phyloP scores from a whole-genome alignment of 2,329 filamentous ascomycete species.

The Beauveria rudraprayagi region DNA sequence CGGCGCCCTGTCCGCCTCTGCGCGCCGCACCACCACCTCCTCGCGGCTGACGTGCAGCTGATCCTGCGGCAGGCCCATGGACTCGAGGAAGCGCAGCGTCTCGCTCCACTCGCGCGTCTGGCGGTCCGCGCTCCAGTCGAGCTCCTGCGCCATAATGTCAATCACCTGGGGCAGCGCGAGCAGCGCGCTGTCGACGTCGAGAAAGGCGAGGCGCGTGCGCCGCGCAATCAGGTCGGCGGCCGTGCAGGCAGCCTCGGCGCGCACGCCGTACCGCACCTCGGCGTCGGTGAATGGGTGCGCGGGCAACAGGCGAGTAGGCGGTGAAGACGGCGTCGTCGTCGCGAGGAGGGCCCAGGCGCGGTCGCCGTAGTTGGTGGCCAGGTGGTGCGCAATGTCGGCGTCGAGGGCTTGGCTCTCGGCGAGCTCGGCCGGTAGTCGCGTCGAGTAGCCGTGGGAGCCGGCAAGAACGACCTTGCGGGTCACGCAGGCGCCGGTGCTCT shows the following conservation, averaged over 20 bases:
- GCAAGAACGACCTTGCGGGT: constrained; percentile 67
- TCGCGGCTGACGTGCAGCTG: constrained; percentile 19
- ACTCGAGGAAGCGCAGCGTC: constrained; percentile 34
- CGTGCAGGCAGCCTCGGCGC: constrained; percentile 65
- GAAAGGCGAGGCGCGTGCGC: constrained; percentile 64
- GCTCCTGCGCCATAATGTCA: constrained; percentile 63
- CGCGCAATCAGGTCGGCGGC: constrained; percentile 64
- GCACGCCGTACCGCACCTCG: constrained; percentile 63
- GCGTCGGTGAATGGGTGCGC: constrained; percentile 68
- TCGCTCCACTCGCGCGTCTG: constrained; percentile 51
- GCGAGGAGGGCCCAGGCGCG: constrained; percentile 64
- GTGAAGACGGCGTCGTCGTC: constrained; percentile 42
- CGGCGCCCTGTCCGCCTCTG: not conserved
- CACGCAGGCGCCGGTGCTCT: constrained; percentile 63
- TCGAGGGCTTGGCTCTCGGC: constrained; percentile 26
- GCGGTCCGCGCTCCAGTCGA: constrained; percentile 53
- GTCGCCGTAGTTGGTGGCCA: constrained; percentile 35
- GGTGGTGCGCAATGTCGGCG: constrained; percentile 33
- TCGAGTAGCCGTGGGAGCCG: constrained; percentile 63
- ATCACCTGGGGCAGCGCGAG: constrained; percentile 62
- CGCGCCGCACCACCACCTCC: constrained; percentile 18
- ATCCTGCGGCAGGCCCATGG: constrained; percentile 32
- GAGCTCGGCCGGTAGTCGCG: constrained; percentile 25
- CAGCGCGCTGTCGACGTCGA: constrained; percentile 64
- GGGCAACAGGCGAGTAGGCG: constrained; percentile 55